phyloP scores from a whole-genome alignment of 2,329 filamentous ascomycete species.

The Xylaria hypoxylon region DNA sequence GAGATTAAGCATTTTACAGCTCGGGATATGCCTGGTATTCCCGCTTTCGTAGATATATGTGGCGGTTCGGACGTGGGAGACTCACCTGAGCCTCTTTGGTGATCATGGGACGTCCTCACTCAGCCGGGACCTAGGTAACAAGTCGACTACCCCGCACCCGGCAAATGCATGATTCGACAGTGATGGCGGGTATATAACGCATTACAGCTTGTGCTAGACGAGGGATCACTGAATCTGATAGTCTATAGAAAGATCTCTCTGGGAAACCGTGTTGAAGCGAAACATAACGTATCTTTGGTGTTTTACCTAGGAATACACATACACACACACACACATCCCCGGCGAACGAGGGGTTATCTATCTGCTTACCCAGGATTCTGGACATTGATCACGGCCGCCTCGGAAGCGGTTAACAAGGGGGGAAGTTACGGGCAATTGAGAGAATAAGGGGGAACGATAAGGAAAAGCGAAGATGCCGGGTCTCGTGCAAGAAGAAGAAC shows the following conservation, averaged over 20 bases:
- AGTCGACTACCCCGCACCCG: slow-evolving; percentile 32
- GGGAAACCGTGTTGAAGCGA: background rate
- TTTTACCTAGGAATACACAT: background rate
- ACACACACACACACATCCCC: too few relatives aligned
- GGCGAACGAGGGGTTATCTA: background rate
- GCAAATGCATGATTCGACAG: slow-evolving; percentile 27
- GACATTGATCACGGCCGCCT: background rate
- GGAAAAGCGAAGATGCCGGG: slow-evolving; percentile 46
- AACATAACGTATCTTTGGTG: background rate
- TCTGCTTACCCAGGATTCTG: background rate
- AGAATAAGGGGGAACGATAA: background rate
- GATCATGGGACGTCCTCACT: slow-evolving; percentile 1
- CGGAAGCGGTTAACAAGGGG: background rate
- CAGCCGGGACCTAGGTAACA: slow-evolving; percentile 20
- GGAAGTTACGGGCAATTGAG: background rate
- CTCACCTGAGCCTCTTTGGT: background rate
- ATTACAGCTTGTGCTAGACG: slow-evolving; percentile 4
- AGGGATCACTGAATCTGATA: background rate
- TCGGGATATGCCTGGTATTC: background rate
- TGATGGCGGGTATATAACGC: background rate
- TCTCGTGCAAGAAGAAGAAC: slow-evolving; percentile 44
- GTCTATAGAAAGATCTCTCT: background rate
- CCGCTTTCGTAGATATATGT: background rate
- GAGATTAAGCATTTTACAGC: slow-evolving; percentile 4
- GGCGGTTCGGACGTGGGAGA: background rate